A percentile compares a stretch with the other conserved stretches of the same genome.
These are phyloP conservation scores for Dipteronia sinensis DNA, from an alignment of 345 rosid genomes.

Conservation along the genomic window DNA sequence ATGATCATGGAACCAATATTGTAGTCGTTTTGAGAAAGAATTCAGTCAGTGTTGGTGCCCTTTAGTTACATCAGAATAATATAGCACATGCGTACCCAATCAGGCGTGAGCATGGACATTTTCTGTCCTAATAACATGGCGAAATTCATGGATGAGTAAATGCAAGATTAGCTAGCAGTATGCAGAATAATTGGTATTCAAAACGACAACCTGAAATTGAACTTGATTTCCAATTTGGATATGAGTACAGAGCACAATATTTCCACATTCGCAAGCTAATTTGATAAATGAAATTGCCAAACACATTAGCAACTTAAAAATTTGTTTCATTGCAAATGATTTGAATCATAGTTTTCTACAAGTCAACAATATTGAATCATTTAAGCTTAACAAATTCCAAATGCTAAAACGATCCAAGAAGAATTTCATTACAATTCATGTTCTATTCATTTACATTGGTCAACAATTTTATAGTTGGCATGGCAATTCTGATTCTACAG, in stretches of 20 bases:
- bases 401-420: background rate
- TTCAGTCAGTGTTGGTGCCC: background rate
- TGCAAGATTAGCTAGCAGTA: background rate
- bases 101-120: background rate
- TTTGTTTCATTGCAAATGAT: background rate
- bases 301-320: too few relatives aligned
- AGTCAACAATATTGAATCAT: background rate
- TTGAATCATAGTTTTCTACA: background rate
- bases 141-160: background rate
- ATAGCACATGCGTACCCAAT: too few relatives aligned
- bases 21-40: background rate
- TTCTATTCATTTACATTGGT: conserved; percentile 5
- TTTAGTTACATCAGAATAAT: background rate
- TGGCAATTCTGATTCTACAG: background rate
- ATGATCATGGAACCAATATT: background rate
- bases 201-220: background rate
- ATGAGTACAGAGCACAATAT: too few relatives aligned
- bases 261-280: too few relatives aligned
- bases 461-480: background rate
- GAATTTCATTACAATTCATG: background rate
- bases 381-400: background rate
- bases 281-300: background rate
- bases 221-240: too few relatives aligned
- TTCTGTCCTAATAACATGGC: background rate
- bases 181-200: background rate